Base-by-base conservation (phyloP, 768 basidiomycete genomes). In the Lentinula aciculospora region DNA sequence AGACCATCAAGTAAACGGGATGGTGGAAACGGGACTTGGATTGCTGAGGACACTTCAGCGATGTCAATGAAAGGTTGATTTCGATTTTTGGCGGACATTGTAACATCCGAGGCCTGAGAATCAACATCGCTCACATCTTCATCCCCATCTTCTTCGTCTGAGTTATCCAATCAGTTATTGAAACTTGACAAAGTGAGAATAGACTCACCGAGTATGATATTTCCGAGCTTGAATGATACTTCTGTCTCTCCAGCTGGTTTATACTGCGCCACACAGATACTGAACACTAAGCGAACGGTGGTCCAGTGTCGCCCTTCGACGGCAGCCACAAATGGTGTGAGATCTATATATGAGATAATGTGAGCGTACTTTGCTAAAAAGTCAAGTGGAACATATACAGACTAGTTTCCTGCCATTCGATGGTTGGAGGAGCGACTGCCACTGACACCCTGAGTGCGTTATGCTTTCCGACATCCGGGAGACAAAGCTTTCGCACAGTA, bases 201-300 rank as follows among this genome's bases (percentile, higher is more conserved):
- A 39, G 37, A 47, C 61, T 45, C 56, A 79, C 76, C 75, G 34
- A 76, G 57, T n/a, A 66, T 62, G 39, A 78, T 65, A 27, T 67
- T 63, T 10, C 63, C 65, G 4, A 67, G 60, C 6, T 67, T 69
- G 61, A 77, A 78, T 37, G 70, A 69, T 31, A 48, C 47, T 15
- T 48, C 47, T 4, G 58, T 68, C 7, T 76, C 69, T 0, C 71
- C 65, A 6, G 15, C 40, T 3, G 74, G 68, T 19, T 76, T 70
- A 59, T 81, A 81, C 64, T 87, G 84, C 10, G 83, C 78, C 1
- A 69, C 68, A 4, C 81, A 76, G 59, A 85, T 83, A 1, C 80
- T 78, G 23, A 85, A 63, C n/a, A 87, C 74, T 5, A 85, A 68
- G n/a, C 76, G 78, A 0, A 82, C 84, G 0, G 83, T 81, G 4